These are phyloP conservation scores for Colletotrichum acutatum DNA, from an alignment of 2,329 filamentous ascomycete genomes.

Conservation along the genomic window DNA sequence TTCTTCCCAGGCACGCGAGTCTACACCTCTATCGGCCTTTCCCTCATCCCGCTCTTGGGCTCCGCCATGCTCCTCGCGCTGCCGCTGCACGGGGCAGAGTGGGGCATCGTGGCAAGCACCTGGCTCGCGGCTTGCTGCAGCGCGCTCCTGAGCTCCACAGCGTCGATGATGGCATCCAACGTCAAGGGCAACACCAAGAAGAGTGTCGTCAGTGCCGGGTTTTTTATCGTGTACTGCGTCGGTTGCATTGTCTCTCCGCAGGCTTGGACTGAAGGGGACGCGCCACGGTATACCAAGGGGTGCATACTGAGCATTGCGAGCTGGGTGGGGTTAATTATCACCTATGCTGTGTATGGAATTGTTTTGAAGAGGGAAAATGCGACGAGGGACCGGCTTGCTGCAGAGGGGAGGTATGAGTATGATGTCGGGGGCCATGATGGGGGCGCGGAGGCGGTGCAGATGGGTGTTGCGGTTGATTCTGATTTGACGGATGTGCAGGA, in stretches of 20 bases:
- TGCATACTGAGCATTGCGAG: slow-evolving; percentile 36
- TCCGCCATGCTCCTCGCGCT: slow-evolving; percentile 35
- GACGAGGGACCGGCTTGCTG: background rate
- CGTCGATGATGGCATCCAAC: slow-evolving; percentile 41
- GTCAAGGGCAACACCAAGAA: slow-evolving; percentile 46
- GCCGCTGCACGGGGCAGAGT: slow-evolving; percentile 29
- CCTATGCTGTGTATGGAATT: slow-evolving; percentile 1
- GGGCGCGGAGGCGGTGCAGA: background rate
- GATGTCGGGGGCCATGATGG: background rate
- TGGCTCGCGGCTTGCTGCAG: slow-evolving; percentile 40
- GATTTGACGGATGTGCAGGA: slow-evolving; percentile 41
- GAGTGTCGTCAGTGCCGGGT: slow-evolving; percentile 38
- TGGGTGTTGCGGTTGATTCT: slow-evolving; percentile 33
- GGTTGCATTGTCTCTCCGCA: slow-evolving; percentile 41
- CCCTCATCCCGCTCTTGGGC: slow-evolving; percentile 26
- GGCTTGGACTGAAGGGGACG: slow-evolving; percentile 39
- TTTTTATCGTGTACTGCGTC: slow-evolving; percentile 42
- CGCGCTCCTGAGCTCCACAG: slow-evolving; percentile 35
- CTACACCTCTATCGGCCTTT: slow-evolving; percentile 39
- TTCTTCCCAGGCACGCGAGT: slow-evolving; percentile 37
- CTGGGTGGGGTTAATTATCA: slow-evolving; percentile 35
- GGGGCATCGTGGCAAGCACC: slow-evolving; percentile 40
- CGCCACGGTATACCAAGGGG: slow-evolving; percentile 38
- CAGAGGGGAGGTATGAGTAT: slow-evolving; percentile 11
- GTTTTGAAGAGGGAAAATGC: slow-evolving; percentile 11